phyloP scores from a whole-genome alignment of 1,284 basidiomycete genomes.

The Ceratobasidium sp. region DNA sequence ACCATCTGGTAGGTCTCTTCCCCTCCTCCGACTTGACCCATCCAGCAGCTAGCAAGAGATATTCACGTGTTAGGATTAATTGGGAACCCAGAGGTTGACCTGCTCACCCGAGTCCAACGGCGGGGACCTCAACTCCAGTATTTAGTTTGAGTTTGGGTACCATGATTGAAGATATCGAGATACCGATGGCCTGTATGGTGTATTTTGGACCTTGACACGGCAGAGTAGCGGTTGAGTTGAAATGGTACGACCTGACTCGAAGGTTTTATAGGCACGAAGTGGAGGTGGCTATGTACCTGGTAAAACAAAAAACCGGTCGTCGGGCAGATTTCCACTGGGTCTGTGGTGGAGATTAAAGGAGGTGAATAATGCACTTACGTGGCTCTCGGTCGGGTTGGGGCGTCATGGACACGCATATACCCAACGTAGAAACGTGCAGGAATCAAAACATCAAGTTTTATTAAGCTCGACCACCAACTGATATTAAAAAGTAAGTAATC shows the following conservation, averaged over 20 bases:
- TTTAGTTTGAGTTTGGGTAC: conserved; percentile 54
- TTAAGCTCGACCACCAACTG: background rate
- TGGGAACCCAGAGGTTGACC: background rate
- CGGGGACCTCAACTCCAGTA: conserved; percentile 56
- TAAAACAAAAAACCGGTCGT: background rate
- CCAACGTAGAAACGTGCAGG: background rate
- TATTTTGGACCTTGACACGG: too few species aligned
- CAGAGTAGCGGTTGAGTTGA: background rate
- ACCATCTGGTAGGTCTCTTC: conserved; percentile 53
- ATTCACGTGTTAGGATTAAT: background rate
- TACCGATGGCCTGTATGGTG: background rate
- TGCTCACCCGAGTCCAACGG: conserved; percentile 52
- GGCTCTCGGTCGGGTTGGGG: background rate
- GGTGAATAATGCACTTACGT: background rate
- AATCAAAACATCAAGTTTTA: background rate
- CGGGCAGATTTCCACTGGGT: background rate
- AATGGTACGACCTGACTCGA: background rate
- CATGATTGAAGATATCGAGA: background rate
- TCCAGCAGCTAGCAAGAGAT: conserved; percentile 50
- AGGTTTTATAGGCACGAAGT: background rate
- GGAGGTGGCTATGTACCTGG: conserved; percentile 4
- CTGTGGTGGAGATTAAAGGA: too few species aligned
- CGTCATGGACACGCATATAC: background rate
- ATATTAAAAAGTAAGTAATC: background rate
- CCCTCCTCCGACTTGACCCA: conserved; percentile 49